Evolutionary conservation across 2,329 filamentous ascomycete genomes (phyloP), one percentile per base, ranked within the genome.

Genomic region (Fusarium subglutinans): DNA sequence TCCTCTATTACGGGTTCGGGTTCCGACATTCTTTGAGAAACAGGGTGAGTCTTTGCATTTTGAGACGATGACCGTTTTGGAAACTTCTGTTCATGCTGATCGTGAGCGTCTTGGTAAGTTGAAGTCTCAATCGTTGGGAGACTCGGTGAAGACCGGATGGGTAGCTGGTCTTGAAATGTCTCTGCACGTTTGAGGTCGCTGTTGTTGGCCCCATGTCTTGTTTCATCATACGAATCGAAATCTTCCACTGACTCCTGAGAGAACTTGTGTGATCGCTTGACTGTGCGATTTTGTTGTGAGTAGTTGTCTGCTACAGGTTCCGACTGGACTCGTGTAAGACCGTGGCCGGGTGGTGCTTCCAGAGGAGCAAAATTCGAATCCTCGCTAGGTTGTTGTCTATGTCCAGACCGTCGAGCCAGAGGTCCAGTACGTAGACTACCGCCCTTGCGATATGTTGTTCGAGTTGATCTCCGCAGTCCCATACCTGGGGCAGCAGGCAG

Each of bases 391-490:
- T 87, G 85, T 30, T 90, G 88, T 66, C 90, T 90, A 48, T 89
- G 88, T 9, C 87, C 87, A 50, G 90, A 86, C 44, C 96, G 90
- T 81, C 94, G 94, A 3, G 94, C 93, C 75, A 94, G 92, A 2
- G 93, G 90, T 8, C 93, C 93, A 74, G 92, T 94, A 57, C 93
- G 92, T 71, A 98, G 82, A 84, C 95, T 98, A 40, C 95, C 95
- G 66, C 94, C 88, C 77, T 91, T 94, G 77, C 95, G 88, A 81
- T 98, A 98, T 33, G 94, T 96, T 10, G 96, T 99, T 62, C 94
- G 90, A 26, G 95, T 99, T 18, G 96, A 98, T 70, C 96, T 90
- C 76, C 96, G 92, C 55, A 99, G 85, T 38, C 94, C 94, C 81
- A 92, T 91, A 8, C 94, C 94, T 3, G 91, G 91, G 26, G 92